phyloP scores from a whole-genome alignment of 345 rosid species.

The Brassica juncea region DNA sequence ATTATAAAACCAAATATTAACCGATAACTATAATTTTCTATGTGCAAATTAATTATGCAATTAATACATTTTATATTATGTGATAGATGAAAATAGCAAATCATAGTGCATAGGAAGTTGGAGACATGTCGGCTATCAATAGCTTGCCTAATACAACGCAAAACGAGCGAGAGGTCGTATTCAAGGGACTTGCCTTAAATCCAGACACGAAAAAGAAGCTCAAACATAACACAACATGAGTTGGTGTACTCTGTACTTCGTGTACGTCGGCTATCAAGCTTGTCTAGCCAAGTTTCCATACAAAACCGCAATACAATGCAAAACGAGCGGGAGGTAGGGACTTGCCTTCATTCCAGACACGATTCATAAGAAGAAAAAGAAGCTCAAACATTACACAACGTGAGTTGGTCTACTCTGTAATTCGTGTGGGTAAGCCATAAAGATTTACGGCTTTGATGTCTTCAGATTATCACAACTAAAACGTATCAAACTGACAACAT shows the following conservation, averaged over 20 bases:
- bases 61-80: too few species aligned
- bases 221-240: not conserved
- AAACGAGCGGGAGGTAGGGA: not conserved
- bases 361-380: not conserved
- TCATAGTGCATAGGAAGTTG: too few species aligned
- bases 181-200: not conserved
- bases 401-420: not conserved
- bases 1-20: too few species aligned
- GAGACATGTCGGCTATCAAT: not conserved
- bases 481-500: not conserved
- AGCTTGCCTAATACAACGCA: not conserved
- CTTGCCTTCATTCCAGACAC: not conserved
- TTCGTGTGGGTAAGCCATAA: not conserved
- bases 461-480: not conserved
- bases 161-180: not conserved
- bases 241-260: not conserved
- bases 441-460: not conserved
- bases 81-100: too few species aligned
- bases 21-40: too few species aligned
- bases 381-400: not conserved
- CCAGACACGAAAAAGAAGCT: not conserved
- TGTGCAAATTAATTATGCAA: too few species aligned
- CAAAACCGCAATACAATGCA: not conserved
- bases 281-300: not conserved
- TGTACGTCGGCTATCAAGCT: not conserved